Base-by-base conservation (phyloP, 225 moss, liverwort and hornwort species). In the Pleurozium schreberi region DNA sequence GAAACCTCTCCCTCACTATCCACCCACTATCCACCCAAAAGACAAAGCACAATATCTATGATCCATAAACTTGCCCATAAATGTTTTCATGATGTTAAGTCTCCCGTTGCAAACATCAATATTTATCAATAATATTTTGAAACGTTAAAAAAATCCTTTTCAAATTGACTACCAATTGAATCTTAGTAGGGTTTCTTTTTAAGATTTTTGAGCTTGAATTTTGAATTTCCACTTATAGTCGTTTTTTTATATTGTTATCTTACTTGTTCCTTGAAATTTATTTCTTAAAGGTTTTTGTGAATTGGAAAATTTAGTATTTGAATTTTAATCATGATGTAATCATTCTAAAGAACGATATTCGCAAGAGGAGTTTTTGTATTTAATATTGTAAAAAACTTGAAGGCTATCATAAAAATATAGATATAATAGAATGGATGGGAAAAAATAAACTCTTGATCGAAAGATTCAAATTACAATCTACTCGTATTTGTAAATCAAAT, bases 401-500 rank as follows among this genome's bases (percentile, higher is more conserved):
- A 30, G 18, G 12, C 12, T 50, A 49, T 49, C 3, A 3, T 20
- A 19, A 50, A 1, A 31, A 33, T 8, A 33, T 0, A 20, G 12
- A 75, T 47, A 34, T 21, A 8, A 21, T 34, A 50, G 50, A 50
- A 50, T 75, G 50, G 9, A 75, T 31, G 1, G 4, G 1, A 8
- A 75, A 20, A 75, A 21, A 1, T 33, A 12, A 33, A 49, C 0
- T 19, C 49, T 75, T 75, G 0, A 28, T 28, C 0, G 28, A 30
- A 73, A 73, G 0, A 30, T 73, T 73, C 30, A 50, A 75, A 49
- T 50, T 33, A 33, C 8, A 75, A 12, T 33, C 12, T 49, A 19
- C 0, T 4, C 0, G 9, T 33, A 20, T 75, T 20, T 0, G 4
- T 33, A 0, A 50, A 50, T 2, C 3, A 33, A 21, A 33, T 28